These are phyloP conservation scores for Trichoderma sp. DNA, from an alignment of 2,329 filamentous ascomycete genomes.

Conservation along the genomic window DNA sequence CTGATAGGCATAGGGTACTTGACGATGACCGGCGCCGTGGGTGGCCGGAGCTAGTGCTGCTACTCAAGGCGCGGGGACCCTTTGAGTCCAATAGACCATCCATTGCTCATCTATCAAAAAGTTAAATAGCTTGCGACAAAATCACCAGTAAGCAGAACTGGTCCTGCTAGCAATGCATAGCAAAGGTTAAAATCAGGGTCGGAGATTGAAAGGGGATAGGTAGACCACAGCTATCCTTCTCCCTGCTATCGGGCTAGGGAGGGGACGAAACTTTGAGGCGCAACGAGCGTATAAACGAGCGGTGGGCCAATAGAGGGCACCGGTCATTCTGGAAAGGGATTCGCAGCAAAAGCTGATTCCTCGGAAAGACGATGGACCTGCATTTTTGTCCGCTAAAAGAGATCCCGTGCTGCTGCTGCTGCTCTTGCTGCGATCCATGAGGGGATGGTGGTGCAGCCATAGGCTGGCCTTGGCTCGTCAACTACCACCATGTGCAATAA, in stretches of 20 bases:
- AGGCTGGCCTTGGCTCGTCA: neutral
- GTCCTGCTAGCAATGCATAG: constrained; percentile 5
- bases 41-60: neutral
- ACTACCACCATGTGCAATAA: neutral
- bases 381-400: neutral
- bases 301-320: neutral
- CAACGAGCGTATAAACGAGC: neutral
- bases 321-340: neutral
- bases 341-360: neutral
- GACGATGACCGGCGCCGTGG: neutral
- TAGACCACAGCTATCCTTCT: neutral
- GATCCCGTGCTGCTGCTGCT: neutral
- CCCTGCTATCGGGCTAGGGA: neutral
- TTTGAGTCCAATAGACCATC: neutral
- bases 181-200: constrained; percentile 1
- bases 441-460: constrained; percentile 8
- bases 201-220: constrained; percentile 18
- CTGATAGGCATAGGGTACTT: neutral
- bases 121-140: neutral
- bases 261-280: constrained; percentile 14
- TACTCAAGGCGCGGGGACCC: neutral
- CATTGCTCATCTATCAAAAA: constrained; percentile 1
- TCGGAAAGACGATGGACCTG: neutral
- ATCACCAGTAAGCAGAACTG: neutral
- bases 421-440: neutral